These are phyloP conservation scores for Lyophyllum semitale DNA, from an alignment of 768 basidiomycete genomes.

Conservation along the genomic window DNA sequence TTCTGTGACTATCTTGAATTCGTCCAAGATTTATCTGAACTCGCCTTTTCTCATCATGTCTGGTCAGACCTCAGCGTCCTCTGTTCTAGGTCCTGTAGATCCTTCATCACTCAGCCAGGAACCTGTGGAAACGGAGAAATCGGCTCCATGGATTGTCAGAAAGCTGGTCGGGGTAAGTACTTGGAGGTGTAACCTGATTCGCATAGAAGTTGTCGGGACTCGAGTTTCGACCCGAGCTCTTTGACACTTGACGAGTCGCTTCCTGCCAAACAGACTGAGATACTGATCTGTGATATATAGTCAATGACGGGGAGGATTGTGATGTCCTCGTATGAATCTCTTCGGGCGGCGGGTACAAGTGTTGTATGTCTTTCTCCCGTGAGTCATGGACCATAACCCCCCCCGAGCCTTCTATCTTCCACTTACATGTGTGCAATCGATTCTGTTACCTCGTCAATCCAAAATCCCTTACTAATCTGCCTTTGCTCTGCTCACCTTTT, in stretches of 20 bases:
- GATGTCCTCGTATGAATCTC: constrained; percentile 63
- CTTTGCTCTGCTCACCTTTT: too few species aligned
- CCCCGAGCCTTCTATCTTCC: not conserved
- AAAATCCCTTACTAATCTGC: too few species aligned
- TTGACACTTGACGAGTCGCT: not conserved
- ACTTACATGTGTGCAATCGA: not conserved
- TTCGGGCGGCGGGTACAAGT: constrained; percentile 59
- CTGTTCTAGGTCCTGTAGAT: constrained; percentile 33
- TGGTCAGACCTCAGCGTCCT: not conserved
- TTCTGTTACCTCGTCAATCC: not conserved
- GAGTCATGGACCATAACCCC: constrained; percentile 18
- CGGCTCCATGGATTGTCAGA: constrained; percentile 63
- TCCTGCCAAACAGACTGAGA: not conserved
- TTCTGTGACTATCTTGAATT: not conserved
- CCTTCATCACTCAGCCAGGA: constrained; percentile 40
- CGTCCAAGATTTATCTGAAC: not conserved
- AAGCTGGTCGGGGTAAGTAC: constrained; percentile 64
- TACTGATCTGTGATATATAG: constrained; percentile 27
- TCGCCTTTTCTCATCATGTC: not conserved
- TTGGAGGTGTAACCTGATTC: too few species aligned
- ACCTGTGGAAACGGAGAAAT: constrained; percentile 51
- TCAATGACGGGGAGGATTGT: constrained; percentile 65
- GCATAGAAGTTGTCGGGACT: too few species aligned
- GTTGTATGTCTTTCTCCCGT: constrained; percentile 66
- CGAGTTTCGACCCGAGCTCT: not conserved